phyloP scores from a whole-genome alignment of 1,139 yeast genomes.

The Yamadazyma spencermartinsiae region DNA sequence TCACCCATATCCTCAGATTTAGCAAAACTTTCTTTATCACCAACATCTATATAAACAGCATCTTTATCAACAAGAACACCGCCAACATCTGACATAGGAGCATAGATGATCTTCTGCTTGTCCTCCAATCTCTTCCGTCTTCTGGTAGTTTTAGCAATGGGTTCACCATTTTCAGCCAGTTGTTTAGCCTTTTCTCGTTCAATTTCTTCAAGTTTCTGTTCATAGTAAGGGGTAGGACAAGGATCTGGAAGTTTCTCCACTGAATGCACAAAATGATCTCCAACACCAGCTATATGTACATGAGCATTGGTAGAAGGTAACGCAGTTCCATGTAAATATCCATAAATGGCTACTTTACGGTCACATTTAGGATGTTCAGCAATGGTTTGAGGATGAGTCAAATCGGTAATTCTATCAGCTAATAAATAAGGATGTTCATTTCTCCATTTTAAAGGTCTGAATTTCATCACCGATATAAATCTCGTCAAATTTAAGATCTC shows the following conservation, averaged over 20 bases:
- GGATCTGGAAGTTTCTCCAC: slow-evolving; percentile 96
- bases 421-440: slow-evolving; percentile 95
- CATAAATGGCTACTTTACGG: slow-evolving; percentile 87
- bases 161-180: slow-evolving; percentile 60
- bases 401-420: slow-evolving; percentile 91
- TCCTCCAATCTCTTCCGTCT: slow-evolving; percentile 92
- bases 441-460: slow-evolving; percentile 97
- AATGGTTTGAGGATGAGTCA: slow-evolving; percentile 86
- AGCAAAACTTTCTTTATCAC: slow-evolving; percentile 57
- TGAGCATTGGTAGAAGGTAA: slow-evolving; percentile 70
- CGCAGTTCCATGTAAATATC: slow-evolving; percentile 94
- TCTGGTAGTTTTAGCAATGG: slow-evolving; percentile 53
- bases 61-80: slow-evolving; percentile 96
- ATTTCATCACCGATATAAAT: slow-evolving; percentile 95
- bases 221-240: slow-evolving; percentile 94
- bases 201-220: slow-evolving; percentile 78
- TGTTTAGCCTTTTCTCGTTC: slow-evolving; percentile 70
- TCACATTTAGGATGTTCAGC: slow-evolving; percentile 82
- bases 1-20: slow-evolving; percentile 78
- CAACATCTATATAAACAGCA: slow-evolving; percentile 93
- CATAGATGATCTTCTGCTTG: slow-evolving; percentile 89
- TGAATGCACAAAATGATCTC: slow-evolving; percentile 74
- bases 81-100: slow-evolving; percentile 99
- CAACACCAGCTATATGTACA: slow-evolving; percentile 94
- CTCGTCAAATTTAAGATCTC: slow-evolving; percentile 90